Conservation (phyloP, 2,329 filamentous ascomycete genomes). For the Trichoderma sp. region DNA sequence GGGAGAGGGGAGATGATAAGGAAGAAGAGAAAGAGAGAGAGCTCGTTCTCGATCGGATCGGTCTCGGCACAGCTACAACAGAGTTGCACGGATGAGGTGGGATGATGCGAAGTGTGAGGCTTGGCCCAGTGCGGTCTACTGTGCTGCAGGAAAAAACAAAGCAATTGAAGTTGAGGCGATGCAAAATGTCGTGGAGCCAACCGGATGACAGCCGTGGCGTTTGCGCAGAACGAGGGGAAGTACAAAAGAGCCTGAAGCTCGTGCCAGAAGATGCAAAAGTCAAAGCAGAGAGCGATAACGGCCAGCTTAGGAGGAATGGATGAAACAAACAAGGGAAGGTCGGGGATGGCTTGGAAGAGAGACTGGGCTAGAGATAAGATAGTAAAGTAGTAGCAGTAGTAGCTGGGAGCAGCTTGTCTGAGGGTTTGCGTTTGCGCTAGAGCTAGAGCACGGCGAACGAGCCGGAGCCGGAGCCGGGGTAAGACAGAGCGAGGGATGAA, state of each 20-base stretch:
- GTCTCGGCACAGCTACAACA: background rate
- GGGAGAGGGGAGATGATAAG: background rate
- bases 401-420: background rate
- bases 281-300: constrained; percentile 1
- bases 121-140: constrained; percentile 6
- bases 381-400: background rate
- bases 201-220: constrained; percentile 4
- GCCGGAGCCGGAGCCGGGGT: constrained; percentile 5
- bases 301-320: background rate
- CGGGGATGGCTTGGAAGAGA: background rate
- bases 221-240: background rate
- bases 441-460: background rate
- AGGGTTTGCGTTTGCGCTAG: background rate
- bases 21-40: background rate
- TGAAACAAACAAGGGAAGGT: background rate
- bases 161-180: background rate
- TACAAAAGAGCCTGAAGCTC: background rate
- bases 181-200: background rate
- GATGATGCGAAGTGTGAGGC: background rate
- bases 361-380: constrained; percentile 1
- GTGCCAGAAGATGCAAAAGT: background rate
- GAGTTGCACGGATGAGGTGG: background rate
- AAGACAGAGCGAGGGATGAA: background rate
- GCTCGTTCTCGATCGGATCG: background rate
- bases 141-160: background rate